A percentile compares a stretch with the other conserved stretches of the same genome.
Conservation (phyloP, 305 asterid genomes). For the Fraxinus floribunda region DNA sequence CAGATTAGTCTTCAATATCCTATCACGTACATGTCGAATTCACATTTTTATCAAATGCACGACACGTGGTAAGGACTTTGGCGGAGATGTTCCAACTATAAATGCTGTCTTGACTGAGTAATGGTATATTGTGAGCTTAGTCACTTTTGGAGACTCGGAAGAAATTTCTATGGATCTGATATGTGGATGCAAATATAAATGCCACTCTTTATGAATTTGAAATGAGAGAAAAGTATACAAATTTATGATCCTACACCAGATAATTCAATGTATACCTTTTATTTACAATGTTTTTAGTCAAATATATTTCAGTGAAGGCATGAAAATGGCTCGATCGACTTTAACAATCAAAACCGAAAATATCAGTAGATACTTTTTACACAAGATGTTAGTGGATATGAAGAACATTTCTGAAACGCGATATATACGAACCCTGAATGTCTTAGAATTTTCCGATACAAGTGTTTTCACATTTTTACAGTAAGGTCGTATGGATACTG, state of each 20-base stretch:
- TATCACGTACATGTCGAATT: not conserved
- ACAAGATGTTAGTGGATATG: not conserved
- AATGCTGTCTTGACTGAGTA: conserved; percentile 2
- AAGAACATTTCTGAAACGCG: not conserved
- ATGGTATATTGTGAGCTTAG: not conserved
- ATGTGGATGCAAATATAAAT: not conserved
- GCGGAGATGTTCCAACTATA: not conserved
- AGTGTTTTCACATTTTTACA: not conserved
- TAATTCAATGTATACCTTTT: conserved; percentile 13
- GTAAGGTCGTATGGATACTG: not conserved
- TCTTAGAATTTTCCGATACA: not conserved
- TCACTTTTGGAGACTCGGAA: not conserved
- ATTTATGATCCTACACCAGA: conserved; percentile 25
- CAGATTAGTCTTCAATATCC: not conserved
- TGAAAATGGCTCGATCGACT: not conserved
- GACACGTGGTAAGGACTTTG: not conserved
- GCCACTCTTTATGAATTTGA: not conserved
- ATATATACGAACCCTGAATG: not conserved
- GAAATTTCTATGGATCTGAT: not conserved
- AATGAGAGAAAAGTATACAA: conserved; percentile 13
- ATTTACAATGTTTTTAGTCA: not conserved
- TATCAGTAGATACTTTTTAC: not conserved
- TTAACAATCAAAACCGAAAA: not conserved
- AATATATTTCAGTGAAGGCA: not conserved
- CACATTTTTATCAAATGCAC: not conserved